Evolutionary conservation across 176 grass and related monocot genomes (phyloP), one percentile per base, ranked within the genome.

Genomic region (Zoysia japonica): DNA sequence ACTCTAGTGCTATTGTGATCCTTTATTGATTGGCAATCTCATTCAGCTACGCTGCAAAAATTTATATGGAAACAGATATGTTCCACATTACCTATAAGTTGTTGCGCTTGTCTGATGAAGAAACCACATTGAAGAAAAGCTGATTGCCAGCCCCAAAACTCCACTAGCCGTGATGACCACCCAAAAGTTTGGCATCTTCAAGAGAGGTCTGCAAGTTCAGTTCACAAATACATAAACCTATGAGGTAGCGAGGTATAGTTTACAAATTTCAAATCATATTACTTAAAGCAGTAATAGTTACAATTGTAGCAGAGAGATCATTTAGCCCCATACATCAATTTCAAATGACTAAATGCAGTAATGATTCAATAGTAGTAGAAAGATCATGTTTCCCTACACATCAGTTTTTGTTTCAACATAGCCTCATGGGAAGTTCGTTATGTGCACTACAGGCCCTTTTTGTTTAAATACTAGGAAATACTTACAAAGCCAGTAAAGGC

Each of bases 101-200:
- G 95, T 98, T 5, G 92, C 95, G 8, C 88, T 91, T 76, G 95
- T 94, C 78, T 98, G 95, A 71, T 83, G 92, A 90, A 98, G 95
- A 90, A 98, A 98, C 95, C 95, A 98, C 89, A 98, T 87, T 0
- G 89, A 98, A 74, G 95, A 92, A 86, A 98, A 97, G 73, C 95
- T 94, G 75, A 97, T 97, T 47, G 83, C 95, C 79, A 97, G 89
- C 65, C 95, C 95, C 83, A 98, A 61, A 90, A 94, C 13, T 48
- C 95, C 95, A 65, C 95, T 98, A 1, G 50, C 80, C 37, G 92
- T 98, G 46, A 98, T 94, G 43, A 90, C 81, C 57, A 98, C 7
- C 95, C 92, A 98, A 88, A 98, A 94, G 62, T 82, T 80, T 53
- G 95, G 92, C 77, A 85, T 84, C 85, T 81, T 94, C 76, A 97